Evolutionary conservation across 768 basidiomycete genomes (phyloP).

Genomic region (Ramaria sp.): DNA sequence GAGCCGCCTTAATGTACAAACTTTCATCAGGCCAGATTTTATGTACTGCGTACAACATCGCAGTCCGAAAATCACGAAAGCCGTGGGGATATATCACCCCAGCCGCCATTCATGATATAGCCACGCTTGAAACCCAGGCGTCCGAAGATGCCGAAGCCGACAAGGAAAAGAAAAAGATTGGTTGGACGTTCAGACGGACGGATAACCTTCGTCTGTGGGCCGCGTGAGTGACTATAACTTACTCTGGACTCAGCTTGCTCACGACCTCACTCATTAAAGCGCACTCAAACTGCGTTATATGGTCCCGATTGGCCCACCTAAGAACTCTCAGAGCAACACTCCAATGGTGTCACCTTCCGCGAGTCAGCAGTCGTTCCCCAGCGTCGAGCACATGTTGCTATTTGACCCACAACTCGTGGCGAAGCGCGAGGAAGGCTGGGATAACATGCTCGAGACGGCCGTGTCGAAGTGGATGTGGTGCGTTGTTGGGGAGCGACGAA

Average conservation of each 20-base stretch:
- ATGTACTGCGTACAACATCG: conserved; percentile 71
- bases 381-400: conserved; percentile 30
- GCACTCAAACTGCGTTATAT: conserved; percentile 78
- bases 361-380: conserved; percentile 22
- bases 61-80: conserved; percentile 67
- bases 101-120: conserved; percentile 72
- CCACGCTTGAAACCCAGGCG: conserved; percentile 47
- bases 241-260: neutral
- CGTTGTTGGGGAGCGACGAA: conserved; percentile 54
- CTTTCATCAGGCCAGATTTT: conserved; percentile 73
- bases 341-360: conserved; percentile 16
- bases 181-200: conserved; percentile 78
- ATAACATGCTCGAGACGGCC: conserved; percentile 59
- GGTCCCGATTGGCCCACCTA: conserved; percentile 44
- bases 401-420: conserved; percentile 74
- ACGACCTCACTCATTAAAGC: conserved; percentile 18
- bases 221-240: conserved; percentile 42
- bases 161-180: conserved; percentile 35
- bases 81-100: conserved; percentile 83
- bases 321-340: conserved; percentile 16
- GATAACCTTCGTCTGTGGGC: conserved; percentile 83
- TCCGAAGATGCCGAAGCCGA: conserved; percentile 24
- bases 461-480: conserved; percentile 57
- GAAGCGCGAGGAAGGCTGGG: conserved; percentile 68
- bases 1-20: conserved; percentile 34